Conservation (phyloP, 768 basidiomycete species). For the Scleroderma bovista region DNA sequence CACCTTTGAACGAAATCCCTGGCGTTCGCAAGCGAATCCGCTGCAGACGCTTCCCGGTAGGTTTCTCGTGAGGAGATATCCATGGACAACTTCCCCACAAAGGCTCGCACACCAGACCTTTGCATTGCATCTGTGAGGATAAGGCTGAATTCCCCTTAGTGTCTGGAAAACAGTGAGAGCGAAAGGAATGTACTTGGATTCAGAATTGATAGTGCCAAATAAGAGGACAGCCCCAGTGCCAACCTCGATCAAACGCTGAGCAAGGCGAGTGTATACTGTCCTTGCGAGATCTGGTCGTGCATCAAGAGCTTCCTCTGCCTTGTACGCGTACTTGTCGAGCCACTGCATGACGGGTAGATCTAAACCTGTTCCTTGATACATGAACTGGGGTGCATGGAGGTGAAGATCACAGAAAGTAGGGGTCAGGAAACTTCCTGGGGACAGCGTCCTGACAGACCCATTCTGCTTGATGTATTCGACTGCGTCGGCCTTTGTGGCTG, state of each 20-base stretch:
- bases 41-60: conserved; percentile 60
- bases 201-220: conserved; percentile 79
- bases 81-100: conserved; percentile 91
- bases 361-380: conserved; percentile 83
- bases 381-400: conserved; percentile 84
- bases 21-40: conserved; percentile 46
- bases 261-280: conserved; percentile 64
- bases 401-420: conserved; percentile 82
- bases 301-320: conserved; percentile 76
- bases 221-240: conserved; percentile 76
- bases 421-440: conserved; percentile 58
- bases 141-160: conserved; percentile 39
- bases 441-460: conserved; percentile 29
- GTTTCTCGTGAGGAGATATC: conserved; percentile 67
- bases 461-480: conserved; percentile 23
- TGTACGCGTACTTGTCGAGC: conserved; percentile 78
- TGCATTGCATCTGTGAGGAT: conserved; percentile 77
- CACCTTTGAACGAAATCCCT: conserved; percentile 53
- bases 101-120: conserved; percentile 64
- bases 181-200: conserved; percentile 64
- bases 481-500: conserved; percentile 32
- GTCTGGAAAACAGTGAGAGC: background rate
- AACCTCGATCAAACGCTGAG: conserved; percentile 55
- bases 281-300: conserved; percentile 51
- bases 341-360: conserved; percentile 83